Percentiles rank a stretch among this genome's conserved stretches.
Evolutionary conservation across 2,329 filamentous ascomycete species (phyloP).

Genomic region (Pestalotiopsis sp.): DNA sequence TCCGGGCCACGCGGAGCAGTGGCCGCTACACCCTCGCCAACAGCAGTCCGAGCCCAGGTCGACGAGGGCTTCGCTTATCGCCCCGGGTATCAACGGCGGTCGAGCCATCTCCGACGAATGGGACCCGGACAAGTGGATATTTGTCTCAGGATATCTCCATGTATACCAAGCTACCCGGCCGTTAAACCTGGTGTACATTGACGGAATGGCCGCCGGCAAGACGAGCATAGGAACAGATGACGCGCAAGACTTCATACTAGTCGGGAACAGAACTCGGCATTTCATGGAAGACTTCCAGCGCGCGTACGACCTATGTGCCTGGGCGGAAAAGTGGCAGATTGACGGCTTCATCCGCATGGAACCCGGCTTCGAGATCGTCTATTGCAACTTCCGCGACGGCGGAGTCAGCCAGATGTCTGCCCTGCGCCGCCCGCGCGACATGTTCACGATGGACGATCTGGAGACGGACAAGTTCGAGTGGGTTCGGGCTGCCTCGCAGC

Average conservation of each 20-base stretch:
- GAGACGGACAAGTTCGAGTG: slow-evolving; percentile 34
- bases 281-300: slow-evolving; percentile 50
- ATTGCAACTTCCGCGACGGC: slow-evolving; percentile 61
- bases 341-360: slow-evolving; percentile 56
- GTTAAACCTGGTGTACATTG: slow-evolving; percentile 64
- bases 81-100: neutral
- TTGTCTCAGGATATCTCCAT: slow-evolving; percentile 64
- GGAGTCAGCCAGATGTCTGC: slow-evolving; percentile 32
- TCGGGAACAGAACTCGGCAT: slow-evolving; percentile 35
- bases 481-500: slow-evolving; percentile 41
- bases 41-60: neutral
- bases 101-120: neutral
- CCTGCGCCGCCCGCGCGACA: neutral
- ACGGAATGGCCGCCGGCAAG: slow-evolving; percentile 72
- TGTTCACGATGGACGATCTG: neutral
- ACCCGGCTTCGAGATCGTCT: slow-evolving; percentile 70
- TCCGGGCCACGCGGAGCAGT: neutral
- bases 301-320: slow-evolving; percentile 57
- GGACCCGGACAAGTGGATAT: slow-evolving; percentile 9
- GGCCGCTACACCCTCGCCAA: neutral
- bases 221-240: slow-evolving; percentile 68
- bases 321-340: slow-evolving; percentile 53
- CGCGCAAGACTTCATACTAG: slow-evolving; percentile 65
- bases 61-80: neutral
- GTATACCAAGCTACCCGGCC: slow-evolving; percentile 62